phyloP scores from a whole-genome alignment of 1,284 basidiomycete species.

The Pisolithus thermaeus region DNA sequence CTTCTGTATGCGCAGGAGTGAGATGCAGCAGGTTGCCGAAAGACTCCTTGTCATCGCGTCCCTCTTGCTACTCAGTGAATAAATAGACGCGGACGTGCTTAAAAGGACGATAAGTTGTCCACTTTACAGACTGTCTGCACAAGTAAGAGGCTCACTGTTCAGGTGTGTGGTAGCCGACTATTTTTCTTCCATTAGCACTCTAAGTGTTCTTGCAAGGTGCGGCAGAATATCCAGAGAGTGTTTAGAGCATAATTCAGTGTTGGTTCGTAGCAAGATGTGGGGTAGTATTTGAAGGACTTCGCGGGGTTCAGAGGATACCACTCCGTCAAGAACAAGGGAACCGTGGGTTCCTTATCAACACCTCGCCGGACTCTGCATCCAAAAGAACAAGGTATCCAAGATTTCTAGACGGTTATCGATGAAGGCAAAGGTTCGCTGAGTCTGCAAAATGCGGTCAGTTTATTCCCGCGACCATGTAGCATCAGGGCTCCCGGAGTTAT shows the following conservation, averaged over 20 bases:
- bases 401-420: too few relatives aligned
- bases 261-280: too few relatives aligned
- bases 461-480: too few relatives aligned
- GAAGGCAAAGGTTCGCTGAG: too few relatives aligned
- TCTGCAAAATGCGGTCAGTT: too few relatives aligned
- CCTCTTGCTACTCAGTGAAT: constrained; percentile 22
- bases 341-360: too few relatives aligned
- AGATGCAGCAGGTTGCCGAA: constrained; percentile 22
- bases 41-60: constrained; percentile 26
- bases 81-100: constrained; percentile 30
- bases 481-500: too few relatives aligned
- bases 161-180: constrained; percentile 15
- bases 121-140: neutral
- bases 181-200: constrained; percentile 24
- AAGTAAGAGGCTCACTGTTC: constrained; percentile 13
- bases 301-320: too few relatives aligned
- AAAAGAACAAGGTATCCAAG: too few relatives aligned
- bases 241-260: neutral
- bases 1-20: constrained; percentile 11
- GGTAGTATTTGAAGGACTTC: too few relatives aligned
- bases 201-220: constrained; percentile 26
- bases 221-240: constrained; percentile 7
- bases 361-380: too few relatives aligned
- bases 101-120: neutral
- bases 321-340: too few relatives aligned